Evolutionary conservation across 1,284 basidiomycete genomes (phyloP), one percentile per base, ranked within the genome.

Genomic region (Sanghuangporus weigelae): DNA sequence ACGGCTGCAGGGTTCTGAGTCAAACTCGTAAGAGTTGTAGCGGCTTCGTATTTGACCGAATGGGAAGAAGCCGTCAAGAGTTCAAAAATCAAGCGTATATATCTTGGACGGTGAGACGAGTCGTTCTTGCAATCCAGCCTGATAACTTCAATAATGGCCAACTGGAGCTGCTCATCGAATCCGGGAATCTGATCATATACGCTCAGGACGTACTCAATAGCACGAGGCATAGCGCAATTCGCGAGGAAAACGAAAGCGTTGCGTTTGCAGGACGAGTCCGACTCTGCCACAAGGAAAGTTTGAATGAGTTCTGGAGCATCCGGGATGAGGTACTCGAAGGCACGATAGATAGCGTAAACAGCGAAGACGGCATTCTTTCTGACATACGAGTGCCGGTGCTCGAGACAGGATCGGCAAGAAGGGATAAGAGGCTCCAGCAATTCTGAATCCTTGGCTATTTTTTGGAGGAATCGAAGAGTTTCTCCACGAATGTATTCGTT

Each of bases 401-500:
- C 96, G 66, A 99, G 87, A 75, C 96, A 98, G 51, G 93, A 82
- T 53, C 96, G 89, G 71, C 95, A 93, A 39, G 92, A 95, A 4
- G 97, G 96, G 64, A 99, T 86, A 63, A 99, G 86, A 16, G 97
- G 96, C 78, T 99, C 97, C 44, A 99, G 86, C 16, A 99, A 86
- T 76, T 99, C 97, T 7, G 88, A 80, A 72, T 99, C 97, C 73
- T 93, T 92, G 62, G 96, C 84, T 58, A 92, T 89, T 81, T 99
- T 99, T 78, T 98, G 95, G 10, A 99, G 84, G 80, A 97, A 98
- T 50, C 97, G 91, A 40, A 99, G 85, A 7, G 95, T 98, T 42
- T 95, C 95, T 59, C 97, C 97, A 46, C 97, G 93, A 70, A 99
- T 98, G 78, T 98, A 99, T 81, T 99, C 97, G 74, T 99, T 99